Evolutionary conservation across 306 rosid species (phyloP).

Genomic region (peach (Prunus persica)): DNA sequence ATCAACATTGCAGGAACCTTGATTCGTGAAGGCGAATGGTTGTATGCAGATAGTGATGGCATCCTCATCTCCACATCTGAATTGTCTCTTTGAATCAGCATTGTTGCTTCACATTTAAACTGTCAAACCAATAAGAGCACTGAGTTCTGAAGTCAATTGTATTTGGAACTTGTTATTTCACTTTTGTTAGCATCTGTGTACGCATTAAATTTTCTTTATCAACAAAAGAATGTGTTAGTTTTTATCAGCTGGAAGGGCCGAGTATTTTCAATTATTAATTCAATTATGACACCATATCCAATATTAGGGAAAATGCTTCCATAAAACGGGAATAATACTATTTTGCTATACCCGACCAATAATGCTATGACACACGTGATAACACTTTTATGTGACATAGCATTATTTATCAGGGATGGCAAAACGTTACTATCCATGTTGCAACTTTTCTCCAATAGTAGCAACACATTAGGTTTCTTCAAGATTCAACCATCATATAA

Average conservation of each 20-base stretch:
- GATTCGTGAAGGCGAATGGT: constrained; percentile 72
- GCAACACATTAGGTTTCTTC: no score
- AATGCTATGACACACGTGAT: no score
- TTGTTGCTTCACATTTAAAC: background rate
- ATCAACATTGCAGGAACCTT: constrained; percentile 58
- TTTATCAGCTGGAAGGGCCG: background rate
- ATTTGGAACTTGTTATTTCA: background rate
- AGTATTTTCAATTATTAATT: no score
- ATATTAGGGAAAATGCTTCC: no score
- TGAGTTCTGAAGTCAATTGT: background rate
- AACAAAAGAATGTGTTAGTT: constrained; percentile 1
- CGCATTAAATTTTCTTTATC: background rate
- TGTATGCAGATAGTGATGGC: constrained; percentile 65
- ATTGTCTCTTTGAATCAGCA: constrained; percentile 5
- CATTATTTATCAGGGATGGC: no score
- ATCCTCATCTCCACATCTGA: constrained; percentile 5
- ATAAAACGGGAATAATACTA: no score
- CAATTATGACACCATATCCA: background rate
- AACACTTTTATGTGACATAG: accelerated
- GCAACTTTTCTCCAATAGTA: no score
- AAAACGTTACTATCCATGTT: no score
- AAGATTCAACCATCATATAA: no score
- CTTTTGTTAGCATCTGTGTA: background rate
- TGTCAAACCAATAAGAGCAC: background rate
- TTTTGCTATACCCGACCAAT: no score